Evolutionary conservation across 1,139 yeast genomes (phyloP).

Genomic region (Spathaspora sp.): DNA sequence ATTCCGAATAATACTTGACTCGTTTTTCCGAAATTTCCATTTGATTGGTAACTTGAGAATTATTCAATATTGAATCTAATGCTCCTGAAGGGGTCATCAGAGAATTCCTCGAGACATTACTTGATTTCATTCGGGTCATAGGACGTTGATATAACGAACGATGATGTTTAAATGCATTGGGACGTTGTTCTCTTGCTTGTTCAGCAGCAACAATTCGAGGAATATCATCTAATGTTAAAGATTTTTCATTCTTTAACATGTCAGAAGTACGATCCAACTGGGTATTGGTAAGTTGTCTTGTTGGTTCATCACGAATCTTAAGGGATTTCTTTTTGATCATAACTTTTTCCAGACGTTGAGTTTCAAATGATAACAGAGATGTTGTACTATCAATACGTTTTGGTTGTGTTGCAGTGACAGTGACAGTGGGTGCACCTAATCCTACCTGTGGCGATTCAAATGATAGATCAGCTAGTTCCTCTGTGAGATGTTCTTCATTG

Average conservation of each 20-base stretch:
- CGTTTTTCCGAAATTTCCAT: constrained; percentile 10
- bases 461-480: constrained; percentile 12
- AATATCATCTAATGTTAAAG: constrained; percentile 90
- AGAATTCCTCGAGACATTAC: constrained; percentile 5
- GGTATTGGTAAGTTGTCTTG: constrained; percentile 28
- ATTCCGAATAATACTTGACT: constrained; percentile 68
- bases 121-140: constrained; percentile 24
- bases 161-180: constrained; percentile 79
- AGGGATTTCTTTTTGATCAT: constrained; percentile 36
- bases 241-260: constrained; percentile 74
- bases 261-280: constrained; percentile 60
- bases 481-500: constrained; percentile 14
- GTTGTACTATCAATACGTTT: constrained; percentile 11
- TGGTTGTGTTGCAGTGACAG: background rate
- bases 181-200: constrained; percentile 90
- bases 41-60: constrained; percentile 7
- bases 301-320: constrained; percentile 48
- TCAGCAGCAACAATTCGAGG: constrained; percentile 97
- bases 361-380: constrained; percentile 17
- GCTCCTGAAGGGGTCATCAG: constrained; percentile 14
- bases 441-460: constrained; percentile 6
- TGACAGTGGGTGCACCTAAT: no score
- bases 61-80: constrained; percentile 12
- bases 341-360: constrained; percentile 28
- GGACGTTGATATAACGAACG: constrained; percentile 44